phyloP scores from a whole-genome alignment of 2,329 filamentous ascomycete species.

The Trichoderma asperellum region DNA sequence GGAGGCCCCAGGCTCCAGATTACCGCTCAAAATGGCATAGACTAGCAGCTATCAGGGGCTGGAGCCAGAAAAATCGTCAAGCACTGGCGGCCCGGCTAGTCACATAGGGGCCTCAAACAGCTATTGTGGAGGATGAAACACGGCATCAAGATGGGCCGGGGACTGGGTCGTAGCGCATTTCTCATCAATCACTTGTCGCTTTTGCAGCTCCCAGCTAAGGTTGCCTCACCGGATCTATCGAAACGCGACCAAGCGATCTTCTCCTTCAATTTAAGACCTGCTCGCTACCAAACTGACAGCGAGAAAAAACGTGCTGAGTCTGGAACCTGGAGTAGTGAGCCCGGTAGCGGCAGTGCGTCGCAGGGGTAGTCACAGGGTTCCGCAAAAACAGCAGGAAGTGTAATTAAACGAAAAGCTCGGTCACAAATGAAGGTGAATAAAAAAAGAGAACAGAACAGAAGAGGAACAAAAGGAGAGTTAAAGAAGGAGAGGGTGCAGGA shows the following conservation, averaged over 20 bases:
- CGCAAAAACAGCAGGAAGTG: not conserved
- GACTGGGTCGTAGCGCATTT: conserved; percentile 4
- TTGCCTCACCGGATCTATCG: conserved; percentile 18
- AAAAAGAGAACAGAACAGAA: not conserved
- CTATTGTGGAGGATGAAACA: conserved; percentile 28
- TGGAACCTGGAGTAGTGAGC: conserved; percentile 6
- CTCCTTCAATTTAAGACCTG: conserved; percentile 22
- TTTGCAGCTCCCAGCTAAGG: conserved; percentile 5
- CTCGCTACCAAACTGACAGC: conserved; percentile 8
- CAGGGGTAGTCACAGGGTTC: not conserved
- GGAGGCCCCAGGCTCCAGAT: conserved; percentile 6
- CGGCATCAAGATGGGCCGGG: conserved; percentile 21
- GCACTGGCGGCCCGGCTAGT: conserved; percentile 14
- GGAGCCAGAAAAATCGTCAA: conserved; percentile 10
- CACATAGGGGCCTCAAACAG: conserved; percentile 23
- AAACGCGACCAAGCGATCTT: conserved; percentile 16
- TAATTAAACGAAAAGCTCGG: not conserved
- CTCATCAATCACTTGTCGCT: conserved; percentile 4
- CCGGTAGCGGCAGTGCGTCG: not conserved
- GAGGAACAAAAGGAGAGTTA: not conserved
- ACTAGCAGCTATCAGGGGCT: conserved; percentile 16
- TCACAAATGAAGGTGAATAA: not conserved
- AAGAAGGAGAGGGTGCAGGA: not conserved
- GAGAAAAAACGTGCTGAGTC: not conserved
- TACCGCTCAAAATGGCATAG: not conserved